Base-by-base conservation (phyloP, 768 basidiomycete genomes). In the Auriculariales sp. region DNA sequence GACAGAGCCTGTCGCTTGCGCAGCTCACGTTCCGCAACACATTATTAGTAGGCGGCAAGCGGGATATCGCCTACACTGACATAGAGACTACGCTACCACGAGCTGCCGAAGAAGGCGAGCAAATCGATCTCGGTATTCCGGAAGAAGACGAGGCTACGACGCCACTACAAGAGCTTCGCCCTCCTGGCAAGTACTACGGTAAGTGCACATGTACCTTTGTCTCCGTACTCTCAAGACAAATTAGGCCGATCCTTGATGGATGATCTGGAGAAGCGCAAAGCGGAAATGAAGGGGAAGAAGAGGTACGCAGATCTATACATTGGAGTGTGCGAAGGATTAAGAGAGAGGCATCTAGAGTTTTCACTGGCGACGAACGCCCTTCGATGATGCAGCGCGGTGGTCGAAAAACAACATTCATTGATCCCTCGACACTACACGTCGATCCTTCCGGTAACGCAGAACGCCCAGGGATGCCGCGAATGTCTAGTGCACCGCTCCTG, bases 201-300 rank as follows among this genome's bases (percentile, higher is more conserved):
- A 55, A 51, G 52, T 48, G 64, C 57, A 48, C 72, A 82, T n/a
- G 77, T 79, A 12, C 70, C 83, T n/a, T 89, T 89, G 22, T 90
- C 79, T 66, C 63, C 93, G 25, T 92, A 78, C 59, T n/a, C n/a
- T n/a, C n/a, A n/a, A n/a, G n/a, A n/a, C n/a, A n/a, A n/a, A n/a
- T n/a, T n/a, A n/a, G 91, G 91, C 22, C 80, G 79, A 58, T 93
- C 86, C 64, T 71, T 95, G 49, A 92, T 95, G 58, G 92, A 95
- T 60, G 81, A 89, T 61, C 71, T 95, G 9, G 90, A 94, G 61
- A 71, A 68, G 15, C 74, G 91, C 44, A 94, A 95, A 60, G 74
- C 78, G 12, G 74, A 78, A 54, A 84, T 92, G 78, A 80, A 81
- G 55, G 77, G 72, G 52, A 91, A 82, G 63, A 79, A 88, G 63